Base-by-base conservation (phyloP, 106 monocot species). In the Dendrobium nobile region DNA sequence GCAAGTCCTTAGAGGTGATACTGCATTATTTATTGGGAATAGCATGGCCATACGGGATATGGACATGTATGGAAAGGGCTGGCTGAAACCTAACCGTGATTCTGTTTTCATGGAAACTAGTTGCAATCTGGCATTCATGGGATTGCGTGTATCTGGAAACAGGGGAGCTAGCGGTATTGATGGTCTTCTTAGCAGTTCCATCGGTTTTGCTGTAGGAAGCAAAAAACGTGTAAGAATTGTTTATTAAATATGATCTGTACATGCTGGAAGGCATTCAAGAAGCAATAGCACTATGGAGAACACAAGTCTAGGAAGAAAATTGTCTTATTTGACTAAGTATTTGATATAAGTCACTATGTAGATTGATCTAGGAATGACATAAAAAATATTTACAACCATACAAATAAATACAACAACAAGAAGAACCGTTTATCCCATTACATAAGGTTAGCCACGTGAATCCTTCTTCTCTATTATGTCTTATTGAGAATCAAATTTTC, bases 131-230 rank as follows among this genome's bases (percentile, higher is more conserved):
- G 83, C 70, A 47, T 87, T 89, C 74, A 81, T 84, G 64, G 89
- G 88, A 20, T 81, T 94, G 61, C 85, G 40, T 77, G 90, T 94
- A 13, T 88, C 85, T 87, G 97, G 88, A 27, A 97, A 97, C 77
- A 94, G 97, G 68, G 97, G 97, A 26, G 97, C 94, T 75, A 94
- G 97, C 84, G 97, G 97, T 44, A 97, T 97, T 88, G 97, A 97
- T 91, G 97, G 97, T 73, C 59, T 97, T 78, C 87, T 97, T 28
- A 97, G 97, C 82, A 89, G 92, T 54, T 92, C 97, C 76, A 82
- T 89, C 82, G 97, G 94, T 56, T 97, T 92, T 88, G 82, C 92
- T 58, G 86, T 87, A 51, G 97, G 97, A 72, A 92, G 85, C 67
- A 73, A 88, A 41, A 97, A 94, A 56, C 82, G 84, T 82, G 97